phyloP scores from a whole-genome alignment of 768 basidiomycete species.

The Lentinus tigrinus region DNA sequence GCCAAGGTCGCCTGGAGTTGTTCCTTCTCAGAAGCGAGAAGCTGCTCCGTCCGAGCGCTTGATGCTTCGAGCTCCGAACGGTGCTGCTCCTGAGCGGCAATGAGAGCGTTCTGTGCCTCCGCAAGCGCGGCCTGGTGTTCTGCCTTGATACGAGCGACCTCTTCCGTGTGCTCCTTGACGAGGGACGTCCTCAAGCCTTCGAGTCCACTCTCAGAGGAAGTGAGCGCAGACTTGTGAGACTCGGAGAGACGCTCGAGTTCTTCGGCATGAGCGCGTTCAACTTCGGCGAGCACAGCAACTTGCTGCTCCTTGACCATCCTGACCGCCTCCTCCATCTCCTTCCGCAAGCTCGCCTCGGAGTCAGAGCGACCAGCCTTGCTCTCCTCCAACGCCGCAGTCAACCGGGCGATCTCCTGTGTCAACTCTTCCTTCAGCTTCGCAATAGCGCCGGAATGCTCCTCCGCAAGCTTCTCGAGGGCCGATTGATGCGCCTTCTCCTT shows the following conservation, averaged over 20 bases:
- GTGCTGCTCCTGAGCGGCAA: constrained; percentile 30
- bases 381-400: constrained; percentile 42
- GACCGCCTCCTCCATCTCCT: constrained; percentile 49
- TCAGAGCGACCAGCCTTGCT: constrained; percentile 44
- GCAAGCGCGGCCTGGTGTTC: constrained; percentile 44
- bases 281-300: constrained; percentile 48
- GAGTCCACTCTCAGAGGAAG: constrained; percentile 24
- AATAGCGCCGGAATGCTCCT: constrained; percentile 55
- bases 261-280: constrained; percentile 49
- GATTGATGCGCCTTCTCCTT: constrained; percentile 58
- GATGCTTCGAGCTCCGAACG: constrained; percentile 34
- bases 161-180: constrained; percentile 42
- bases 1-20: constrained; percentile 38
- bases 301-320: constrained; percentile 55
- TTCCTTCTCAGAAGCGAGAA: constrained; percentile 47
- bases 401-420: constrained; percentile 47
- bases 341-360: constrained; percentile 37
- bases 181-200: constrained; percentile 38
- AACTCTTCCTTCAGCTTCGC: constrained; percentile 57
- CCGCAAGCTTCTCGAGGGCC: constrained; percentile 55
- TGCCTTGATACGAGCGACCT: constrained; percentile 30
- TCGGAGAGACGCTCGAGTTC: constrained; percentile 50
- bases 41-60: constrained; percentile 31
- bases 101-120: constrained; percentile 27
- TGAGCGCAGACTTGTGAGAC: constrained; percentile 44